Percentiles rank a stretch among this genome's conserved stretches.
Evolutionary conservation across 2,329 filamentous ascomycete genomes (phyloP).

Genomic region (Emergomyces africanus): DNA sequence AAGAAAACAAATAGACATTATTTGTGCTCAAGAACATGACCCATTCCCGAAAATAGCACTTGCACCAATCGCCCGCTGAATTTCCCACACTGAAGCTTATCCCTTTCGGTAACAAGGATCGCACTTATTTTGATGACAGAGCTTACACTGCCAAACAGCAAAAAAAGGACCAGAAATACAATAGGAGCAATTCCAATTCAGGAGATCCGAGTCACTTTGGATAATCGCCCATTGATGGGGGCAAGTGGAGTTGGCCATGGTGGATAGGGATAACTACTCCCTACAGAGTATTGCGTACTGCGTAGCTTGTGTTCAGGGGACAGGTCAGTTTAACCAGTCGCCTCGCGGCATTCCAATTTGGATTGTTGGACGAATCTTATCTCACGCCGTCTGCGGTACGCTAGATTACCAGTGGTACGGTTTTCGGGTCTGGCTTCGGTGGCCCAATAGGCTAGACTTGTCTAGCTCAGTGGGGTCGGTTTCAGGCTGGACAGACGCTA

Average conservation of each 20-base stretch:
- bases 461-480: neutral
- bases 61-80: neutral
- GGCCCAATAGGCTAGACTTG: neutral
- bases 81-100: neutral
- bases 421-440: neutral
- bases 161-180: conserved; percentile 29
- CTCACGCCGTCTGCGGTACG: neutral
- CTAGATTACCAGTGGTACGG: neutral
- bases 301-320: no score
- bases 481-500: neutral
- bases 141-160: conserved; percentile 32
- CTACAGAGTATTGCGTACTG: no score
- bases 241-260: neutral
- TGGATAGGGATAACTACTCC: neutral
- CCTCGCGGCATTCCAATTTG: neutral
- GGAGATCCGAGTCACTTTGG: conserved; percentile 11
- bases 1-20: neutral
- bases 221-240: conserved; percentile 25
- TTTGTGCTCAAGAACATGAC: neutral
- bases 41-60: neutral
- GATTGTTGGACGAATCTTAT: neutral
- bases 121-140: conserved; percentile 28
- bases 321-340: neutral
- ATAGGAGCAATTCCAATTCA: conserved; percentile 30
- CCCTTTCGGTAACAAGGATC: conserved; percentile 22